A percentile compares a stretch with the other conserved stretches of the same genome.
Conservation (phyloP, 2,329 filamentous ascomycete species). For the Fusarium graminum region DNA sequence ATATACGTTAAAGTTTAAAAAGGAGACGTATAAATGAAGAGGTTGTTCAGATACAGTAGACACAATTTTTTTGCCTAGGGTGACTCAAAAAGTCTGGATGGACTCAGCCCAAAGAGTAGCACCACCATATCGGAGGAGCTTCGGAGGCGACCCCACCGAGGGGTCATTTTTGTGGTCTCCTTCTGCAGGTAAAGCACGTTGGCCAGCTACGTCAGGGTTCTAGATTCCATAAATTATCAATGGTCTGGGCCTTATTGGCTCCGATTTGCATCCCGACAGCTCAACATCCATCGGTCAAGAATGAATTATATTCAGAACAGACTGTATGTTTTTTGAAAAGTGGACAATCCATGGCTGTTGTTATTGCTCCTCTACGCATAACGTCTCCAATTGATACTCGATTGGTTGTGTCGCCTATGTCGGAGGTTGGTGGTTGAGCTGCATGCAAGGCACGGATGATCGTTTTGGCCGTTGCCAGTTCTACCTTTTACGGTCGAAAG, state of each 20-base stretch:
- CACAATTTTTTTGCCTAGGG: constrained; percentile 32
- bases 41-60: constrained; percentile 17
- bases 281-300: constrained; percentile 21
- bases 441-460: constrained; percentile 37
- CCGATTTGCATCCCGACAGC: constrained; percentile 31
- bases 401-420: constrained; percentile 16
- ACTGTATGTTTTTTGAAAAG: neutral
- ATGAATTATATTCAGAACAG: neutral
- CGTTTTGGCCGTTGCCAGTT: constrained; percentile 18
- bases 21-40: constrained; percentile 14
- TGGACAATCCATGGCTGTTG: neutral
- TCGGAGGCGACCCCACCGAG: constrained; percentile 51
- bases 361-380: neutral
- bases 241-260: constrained; percentile 48
- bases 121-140: constrained; percentile 45
- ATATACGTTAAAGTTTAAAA: constrained; percentile 20
- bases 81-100: constrained; percentile 40
- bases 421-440: constrained; percentile 14
- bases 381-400: neutral
- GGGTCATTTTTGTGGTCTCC: constrained; percentile 40
- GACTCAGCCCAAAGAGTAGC: constrained; percentile 13
- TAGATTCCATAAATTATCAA: constrained; percentile 49
- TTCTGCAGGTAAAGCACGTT: constrained; percentile 34
- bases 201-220: constrained; percentile 46
- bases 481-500: constrained; percentile 14